A percentile compares a stretch with the other conserved stretches of the same genome.
Evolutionary conservation across 2,329 filamentous ascomycete genomes (phyloP).

Genomic region (Spiromastix sp.): DNA sequence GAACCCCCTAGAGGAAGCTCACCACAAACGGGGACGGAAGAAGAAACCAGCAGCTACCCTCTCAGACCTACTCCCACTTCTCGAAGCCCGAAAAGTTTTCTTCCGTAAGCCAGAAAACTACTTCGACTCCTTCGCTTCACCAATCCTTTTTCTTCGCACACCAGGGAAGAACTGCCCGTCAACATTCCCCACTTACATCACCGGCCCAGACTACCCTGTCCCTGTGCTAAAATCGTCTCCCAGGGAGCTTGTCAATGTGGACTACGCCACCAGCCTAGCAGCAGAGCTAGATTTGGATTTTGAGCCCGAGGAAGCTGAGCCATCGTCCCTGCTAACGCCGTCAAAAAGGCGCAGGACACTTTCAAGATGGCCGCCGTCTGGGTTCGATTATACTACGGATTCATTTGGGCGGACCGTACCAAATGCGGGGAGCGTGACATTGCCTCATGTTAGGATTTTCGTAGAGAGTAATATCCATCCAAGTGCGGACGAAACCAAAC

Average conservation of each 20-base stretch:
- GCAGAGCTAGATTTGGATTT: slow-evolving; percentile 5
- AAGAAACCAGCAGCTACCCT: slow-evolving; percentile 14
- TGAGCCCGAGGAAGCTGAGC: neutral
- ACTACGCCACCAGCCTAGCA: neutral
- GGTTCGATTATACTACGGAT: slow-evolving; percentile 23
- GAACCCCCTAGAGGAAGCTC: neutral
- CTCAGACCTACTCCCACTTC: slow-evolving; percentile 24
- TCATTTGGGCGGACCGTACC: slow-evolving; percentile 10
- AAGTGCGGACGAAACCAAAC: no score
- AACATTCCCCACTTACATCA: slow-evolving; percentile 23
- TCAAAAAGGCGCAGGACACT: slow-evolving; percentile 23
- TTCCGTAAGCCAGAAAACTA: slow-evolving; percentile 29
- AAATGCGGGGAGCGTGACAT: slow-evolving; percentile 17
- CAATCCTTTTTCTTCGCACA: slow-evolving; percentile 32
- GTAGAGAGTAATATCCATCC: slow-evolving; percentile 6
- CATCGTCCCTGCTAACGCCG: neutral
- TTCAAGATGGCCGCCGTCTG: slow-evolving; percentile 30
- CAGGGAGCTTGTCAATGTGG: slow-evolving; percentile 4
- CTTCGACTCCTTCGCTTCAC: slow-evolving; percentile 36
- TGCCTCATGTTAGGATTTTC: slow-evolving; percentile 25
- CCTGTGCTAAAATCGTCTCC: slow-evolving; percentile 18
- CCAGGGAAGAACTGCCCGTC: slow-evolving; percentile 29
- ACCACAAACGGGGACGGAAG: slow-evolving; percentile 9
- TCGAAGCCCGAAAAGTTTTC: slow-evolving; percentile 24
- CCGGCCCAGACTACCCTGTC: slow-evolving; percentile 23